Percentiles rank a stretch among this genome's conserved stretches.
These are phyloP conservation scores for Synchytrium microbalum DNA, from an alignment of 371 early-diverging fungal species.

Conservation along the genomic window DNA sequence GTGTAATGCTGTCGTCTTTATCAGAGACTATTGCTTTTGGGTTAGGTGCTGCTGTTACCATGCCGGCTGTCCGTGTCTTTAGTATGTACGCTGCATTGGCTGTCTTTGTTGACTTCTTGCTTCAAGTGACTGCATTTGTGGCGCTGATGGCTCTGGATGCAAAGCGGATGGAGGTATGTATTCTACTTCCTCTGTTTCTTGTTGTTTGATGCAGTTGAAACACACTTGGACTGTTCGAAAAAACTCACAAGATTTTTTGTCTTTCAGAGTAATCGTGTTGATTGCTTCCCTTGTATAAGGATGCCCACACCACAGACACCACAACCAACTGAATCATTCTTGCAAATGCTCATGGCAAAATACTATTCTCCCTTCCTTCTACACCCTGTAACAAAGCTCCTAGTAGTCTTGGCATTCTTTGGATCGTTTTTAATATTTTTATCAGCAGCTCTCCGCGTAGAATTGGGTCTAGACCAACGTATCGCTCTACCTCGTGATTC, in stretches of 20 bases:
- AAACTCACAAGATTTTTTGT: no score
- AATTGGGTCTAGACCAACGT: slow-evolving; percentile 51
- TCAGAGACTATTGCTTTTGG: slow-evolving; percentile 69
- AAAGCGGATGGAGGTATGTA: slow-evolving; percentile 3
- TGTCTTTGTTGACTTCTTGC: slow-evolving; percentile 61
- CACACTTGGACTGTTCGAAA: neutral
- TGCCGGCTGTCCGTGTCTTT: slow-evolving; percentile 74
- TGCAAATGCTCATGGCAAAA: slow-evolving; percentile 39
- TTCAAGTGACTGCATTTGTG: slow-evolving; percentile 66
- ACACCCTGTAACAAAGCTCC: slow-evolving; percentile 38
- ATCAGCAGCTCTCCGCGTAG: neutral
- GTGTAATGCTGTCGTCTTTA: slow-evolving; percentile 56
- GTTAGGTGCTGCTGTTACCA: slow-evolving; percentile 58
- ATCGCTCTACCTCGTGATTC: slow-evolving; percentile 63
- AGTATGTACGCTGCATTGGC: slow-evolving; percentile 66
- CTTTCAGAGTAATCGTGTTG: slow-evolving; percentile 32
- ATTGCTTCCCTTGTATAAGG: slow-evolving; percentile 52
- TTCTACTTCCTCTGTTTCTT: neutral
- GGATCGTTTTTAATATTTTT: slow-evolving; percentile 36
- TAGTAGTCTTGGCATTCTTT: slow-evolving; percentile 44
- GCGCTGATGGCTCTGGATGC: slow-evolving; percentile 62
- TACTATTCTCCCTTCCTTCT: slow-evolving; percentile 55
- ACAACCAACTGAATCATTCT: slow-evolving; percentile 43
- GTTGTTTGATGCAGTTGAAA: no score
- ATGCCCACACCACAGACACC: slow-evolving; percentile 37